phyloP scores from a whole-genome alignment of 1,284 basidiomycete species.

The Pisolithus thermaeus region DNA sequence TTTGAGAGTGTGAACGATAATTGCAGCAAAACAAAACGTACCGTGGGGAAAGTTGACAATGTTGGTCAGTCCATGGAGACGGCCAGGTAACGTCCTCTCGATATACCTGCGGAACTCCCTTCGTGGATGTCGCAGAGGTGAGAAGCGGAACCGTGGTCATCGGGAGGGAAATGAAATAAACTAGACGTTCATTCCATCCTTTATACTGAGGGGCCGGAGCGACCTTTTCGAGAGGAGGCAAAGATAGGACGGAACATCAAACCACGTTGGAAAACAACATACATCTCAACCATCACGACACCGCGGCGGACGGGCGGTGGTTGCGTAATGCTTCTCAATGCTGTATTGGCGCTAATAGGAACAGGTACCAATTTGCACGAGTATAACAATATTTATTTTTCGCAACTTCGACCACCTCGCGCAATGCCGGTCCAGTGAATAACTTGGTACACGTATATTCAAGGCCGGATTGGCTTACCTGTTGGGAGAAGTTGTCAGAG shows the following conservation, averaged over 20 bases:
- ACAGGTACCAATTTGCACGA: not conserved
- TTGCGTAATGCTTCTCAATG: not conserved
- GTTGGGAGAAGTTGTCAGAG: not conserved
- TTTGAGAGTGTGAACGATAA: not conserved
- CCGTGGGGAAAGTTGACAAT: not conserved
- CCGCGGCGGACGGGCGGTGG: not conserved
- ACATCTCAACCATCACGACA: not conserved
- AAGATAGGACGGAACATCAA: not conserved
- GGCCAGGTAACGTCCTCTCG: not conserved
- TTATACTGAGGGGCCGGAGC: not conserved
- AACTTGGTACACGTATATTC: not conserved
- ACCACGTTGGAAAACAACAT: not conserved
- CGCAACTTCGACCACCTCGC: not conserved
- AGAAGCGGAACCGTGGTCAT: not conserved
- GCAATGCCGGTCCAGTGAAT: not conserved
- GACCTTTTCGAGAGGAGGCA: not conserved
- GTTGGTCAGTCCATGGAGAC: not conserved
- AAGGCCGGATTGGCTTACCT: not conserved
- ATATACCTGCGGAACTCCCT: not conserved
- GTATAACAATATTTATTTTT: not conserved
- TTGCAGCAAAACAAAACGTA: not conserved
- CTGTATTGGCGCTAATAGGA: not conserved
- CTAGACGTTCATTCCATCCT: not conserved
- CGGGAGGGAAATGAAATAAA: not conserved
- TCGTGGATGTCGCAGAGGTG: not conserved